Base-by-base conservation (phyloP, 1,139 yeast species). In the Tardiomyces depauwii region DNA sequence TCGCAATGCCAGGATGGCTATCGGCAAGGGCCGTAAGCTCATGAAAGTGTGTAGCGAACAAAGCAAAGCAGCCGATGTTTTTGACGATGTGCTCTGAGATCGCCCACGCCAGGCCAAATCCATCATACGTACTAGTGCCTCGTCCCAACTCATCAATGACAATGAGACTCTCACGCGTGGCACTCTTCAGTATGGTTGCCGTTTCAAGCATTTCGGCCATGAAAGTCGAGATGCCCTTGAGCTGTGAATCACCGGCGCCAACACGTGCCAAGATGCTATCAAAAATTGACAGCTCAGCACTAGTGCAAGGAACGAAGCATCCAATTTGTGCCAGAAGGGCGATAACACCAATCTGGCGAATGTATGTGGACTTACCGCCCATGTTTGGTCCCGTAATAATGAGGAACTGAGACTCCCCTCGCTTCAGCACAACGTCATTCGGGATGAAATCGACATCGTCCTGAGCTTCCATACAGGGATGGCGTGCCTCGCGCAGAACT, bases 191-290 rank as follows among this genome's bases (percentile, higher is more conserved):
- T 54, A 91, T 91, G 1, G 95, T 82, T 0, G 96, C 87, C 32
- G 96, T 91, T 60, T 91, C 98, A 51, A 91, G 72, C 97, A 91
- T 91, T 62, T 91, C 98, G 39, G 94, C 88, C 98, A 91, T 91
- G 57, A 91, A 91, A 0, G 98, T 91, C 0, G 96, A 88, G 40
- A 91, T 86, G 21, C 98, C 98, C 64, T 89, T 89, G 57, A 91
- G 72, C 64, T 91, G 98, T 0, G 96, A 89, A 62, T 91, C 98
- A 10, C 96, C 95, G 1, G 98, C 97, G 14, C 98, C 98, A n/a
- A 91, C 96, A 58, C 98, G 78, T 13, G 97, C 94, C 51, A 91
- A 73, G 12, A 91, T 84, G 1, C 96, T 88, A 65, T 91, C 98
- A 53, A 88, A 87, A 2, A 91, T 72, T 5, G 89, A 80, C 39